Conservation (phyloP, 108 stramenopile species). For the Discostella stelligeroides region DNA sequence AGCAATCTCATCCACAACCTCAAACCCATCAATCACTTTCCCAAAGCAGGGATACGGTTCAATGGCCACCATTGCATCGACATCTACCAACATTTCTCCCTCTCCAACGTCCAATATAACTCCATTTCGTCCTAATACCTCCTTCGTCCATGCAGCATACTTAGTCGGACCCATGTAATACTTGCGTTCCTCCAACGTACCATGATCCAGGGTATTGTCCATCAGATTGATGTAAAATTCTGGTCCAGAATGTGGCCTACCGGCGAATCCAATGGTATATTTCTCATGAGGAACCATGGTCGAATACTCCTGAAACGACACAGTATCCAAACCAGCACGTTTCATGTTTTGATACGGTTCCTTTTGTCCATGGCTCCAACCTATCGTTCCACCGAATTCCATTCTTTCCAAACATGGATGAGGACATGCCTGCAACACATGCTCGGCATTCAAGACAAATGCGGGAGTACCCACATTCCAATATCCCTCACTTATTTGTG, state of each 20-base stretch:
- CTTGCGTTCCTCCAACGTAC: conserved; percentile 69
- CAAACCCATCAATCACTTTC: conserved; percentile 73
- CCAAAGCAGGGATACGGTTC: conserved; percentile 96
- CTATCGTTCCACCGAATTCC: conserved; percentile 29
- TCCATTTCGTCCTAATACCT: conserved; percentile 44
- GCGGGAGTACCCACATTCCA: conserved; percentile 69
- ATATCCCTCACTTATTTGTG: conserved; percentile 51
- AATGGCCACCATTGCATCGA: conserved; percentile 7
- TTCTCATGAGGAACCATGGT: conserved; percentile 69
- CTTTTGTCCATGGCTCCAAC: conserved; percentile 32
- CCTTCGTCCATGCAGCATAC: conserved; percentile 40
- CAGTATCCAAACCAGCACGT: conserved; percentile 48
- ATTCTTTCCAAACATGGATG: conserved; percentile 64
- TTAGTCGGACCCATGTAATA: conserved; percentile 28
- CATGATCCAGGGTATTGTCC: conserved; percentile 89
- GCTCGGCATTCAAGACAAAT: conserved; percentile 80
- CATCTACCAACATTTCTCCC: conserved; percentile 14
- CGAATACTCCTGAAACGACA: conserved; percentile 87
- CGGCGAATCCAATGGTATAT: conserved; percentile 87
- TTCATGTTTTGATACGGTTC: conserved; percentile 54
- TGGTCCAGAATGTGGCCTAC: conserved; percentile 88
- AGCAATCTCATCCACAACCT: conserved; percentile 62
- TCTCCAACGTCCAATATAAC: conserved; percentile 52
- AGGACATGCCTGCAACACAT: conserved; percentile 86
- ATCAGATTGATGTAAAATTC: conserved; percentile 87